A percentile compares a stretch with the other conserved stretches of the same genome.
Conservation (phyloP, 2,329 filamentous ascomycete species). For the Penicillium corylophilum region DNA sequence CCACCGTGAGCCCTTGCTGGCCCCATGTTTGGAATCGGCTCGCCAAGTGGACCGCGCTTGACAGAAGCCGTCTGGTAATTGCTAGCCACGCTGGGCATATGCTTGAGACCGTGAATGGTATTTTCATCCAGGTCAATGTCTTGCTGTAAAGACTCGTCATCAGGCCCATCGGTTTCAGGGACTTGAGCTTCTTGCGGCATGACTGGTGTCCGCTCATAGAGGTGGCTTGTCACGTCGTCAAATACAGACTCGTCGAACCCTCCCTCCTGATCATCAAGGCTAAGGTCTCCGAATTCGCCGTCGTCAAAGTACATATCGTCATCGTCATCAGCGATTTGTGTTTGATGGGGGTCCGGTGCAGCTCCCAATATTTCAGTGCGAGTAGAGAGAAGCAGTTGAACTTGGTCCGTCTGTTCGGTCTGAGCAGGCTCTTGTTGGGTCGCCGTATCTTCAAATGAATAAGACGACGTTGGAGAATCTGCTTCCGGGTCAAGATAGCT, state of each 20-base stretch:
- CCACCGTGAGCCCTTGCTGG: constrained; percentile 34
- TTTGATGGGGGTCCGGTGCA: not conserved
- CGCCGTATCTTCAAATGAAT: not conserved
- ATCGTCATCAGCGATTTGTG: constrained; percentile 18
- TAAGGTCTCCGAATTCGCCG: constrained; percentile 45
- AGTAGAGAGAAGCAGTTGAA: not conserved
- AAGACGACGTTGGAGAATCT: not conserved
- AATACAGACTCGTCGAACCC: constrained; percentile 50
- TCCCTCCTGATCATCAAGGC: constrained; percentile 30
- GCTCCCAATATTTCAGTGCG: not conserved
- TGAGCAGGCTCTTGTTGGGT: not conserved
- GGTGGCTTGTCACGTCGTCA: constrained; percentile 47
- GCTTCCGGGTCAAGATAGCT: not conserved
- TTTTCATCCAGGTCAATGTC: constrained; percentile 13
- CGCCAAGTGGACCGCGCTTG: constrained; percentile 27
- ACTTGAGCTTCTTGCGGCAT: constrained; percentile 12
- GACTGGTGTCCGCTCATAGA: constrained; percentile 41
- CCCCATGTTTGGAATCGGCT: constrained; percentile 34
- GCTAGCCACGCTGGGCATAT: constrained; percentile 38
- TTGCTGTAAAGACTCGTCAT: constrained; percentile 11
- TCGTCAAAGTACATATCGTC: constrained; percentile 51
- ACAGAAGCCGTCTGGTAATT: constrained; percentile 25
- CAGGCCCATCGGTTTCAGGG: constrained; percentile 2
- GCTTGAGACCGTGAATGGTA: constrained; percentile 26
- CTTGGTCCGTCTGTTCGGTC: not conserved